Conservation (phyloP, 2,329 filamentous ascomycete genomes). For the Geoglossum cookeanum region DNA sequence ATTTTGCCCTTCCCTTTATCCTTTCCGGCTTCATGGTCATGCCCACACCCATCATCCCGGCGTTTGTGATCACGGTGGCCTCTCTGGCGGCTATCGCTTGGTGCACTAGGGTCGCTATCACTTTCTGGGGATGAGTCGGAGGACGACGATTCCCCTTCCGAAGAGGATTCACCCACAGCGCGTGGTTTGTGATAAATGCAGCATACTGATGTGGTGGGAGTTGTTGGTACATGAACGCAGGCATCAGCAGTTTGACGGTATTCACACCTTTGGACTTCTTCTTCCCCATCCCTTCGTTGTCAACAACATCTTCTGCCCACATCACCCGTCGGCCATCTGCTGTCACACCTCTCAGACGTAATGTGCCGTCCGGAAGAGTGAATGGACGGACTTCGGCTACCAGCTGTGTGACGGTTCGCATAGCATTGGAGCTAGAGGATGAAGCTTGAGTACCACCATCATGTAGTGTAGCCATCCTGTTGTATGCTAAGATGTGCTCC, state of each 20-base stretch:
- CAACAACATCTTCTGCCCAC: slow-evolving; percentile 84
- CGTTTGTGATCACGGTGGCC: slow-evolving; percentile 14
- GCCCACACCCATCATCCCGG: slow-evolving; percentile 17
- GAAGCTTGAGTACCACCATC: neutral
- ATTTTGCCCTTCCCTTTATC: slow-evolving; percentile 15
- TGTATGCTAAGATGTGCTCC: neutral
- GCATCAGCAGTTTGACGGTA: neutral
- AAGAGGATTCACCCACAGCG: slow-evolving; percentile 60
- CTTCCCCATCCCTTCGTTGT: slow-evolving; percentile 86
- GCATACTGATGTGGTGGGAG: slow-evolving; percentile 50
- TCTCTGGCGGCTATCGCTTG: slow-evolving; percentile 5
- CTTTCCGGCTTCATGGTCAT: slow-evolving; percentile 21
- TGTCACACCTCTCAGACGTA: neutral
- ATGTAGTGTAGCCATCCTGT: neutral
- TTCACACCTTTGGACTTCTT: slow-evolving; percentile 82
- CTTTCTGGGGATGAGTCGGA: slow-evolving; percentile 32
- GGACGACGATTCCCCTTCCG: slow-evolving; percentile 37
- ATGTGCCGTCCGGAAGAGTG: neutral
- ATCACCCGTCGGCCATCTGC: slow-evolving; percentile 41
- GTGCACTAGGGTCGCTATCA: slow-evolving; percentile 22
- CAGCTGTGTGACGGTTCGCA: neutral
- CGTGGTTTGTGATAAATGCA: slow-evolving; percentile 92
- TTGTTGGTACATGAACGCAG: neutral
- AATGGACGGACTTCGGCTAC: neutral
- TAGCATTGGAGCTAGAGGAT: neutral